Conservation (phyloP, 2,329 filamentous ascomycete genomes). For the Hymenoscyphus fraxineus region DNA sequence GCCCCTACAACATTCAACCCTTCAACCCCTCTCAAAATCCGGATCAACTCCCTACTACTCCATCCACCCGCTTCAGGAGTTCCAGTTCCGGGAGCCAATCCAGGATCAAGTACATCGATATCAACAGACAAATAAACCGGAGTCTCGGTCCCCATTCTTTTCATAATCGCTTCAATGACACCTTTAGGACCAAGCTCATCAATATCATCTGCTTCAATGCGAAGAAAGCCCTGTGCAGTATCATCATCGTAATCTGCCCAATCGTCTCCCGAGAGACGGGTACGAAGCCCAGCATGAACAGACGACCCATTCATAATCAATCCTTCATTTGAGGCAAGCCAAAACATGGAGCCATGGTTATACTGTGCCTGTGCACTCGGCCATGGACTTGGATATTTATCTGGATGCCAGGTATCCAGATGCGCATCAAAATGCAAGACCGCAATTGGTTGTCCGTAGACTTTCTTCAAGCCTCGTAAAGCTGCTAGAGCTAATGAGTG, state of each 20-base stretch:
- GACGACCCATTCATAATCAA: constrained; percentile 70
- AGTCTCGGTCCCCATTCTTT: constrained; percentile 66
- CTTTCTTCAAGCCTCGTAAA: constrained; percentile 59
- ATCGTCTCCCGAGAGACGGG: constrained; percentile 63
- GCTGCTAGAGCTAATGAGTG: constrained; percentile 69
- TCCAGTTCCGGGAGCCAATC: constrained; percentile 68
- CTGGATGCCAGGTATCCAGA: constrained; percentile 38
- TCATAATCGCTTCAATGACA: constrained; percentile 66
- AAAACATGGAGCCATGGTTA: constrained; percentile 90
- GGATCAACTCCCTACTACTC: constrained; percentile 83
- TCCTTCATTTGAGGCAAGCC: constrained; percentile 78
- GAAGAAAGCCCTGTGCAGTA: constrained; percentile 70
- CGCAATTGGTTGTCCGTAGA: constrained; percentile 59
- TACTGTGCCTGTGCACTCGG: constrained; percentile 66
- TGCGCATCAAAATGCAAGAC: constrained; percentile 71
- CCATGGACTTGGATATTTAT: constrained; percentile 77
- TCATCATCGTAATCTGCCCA: constrained; percentile 70
- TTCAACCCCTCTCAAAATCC: constrained; percentile 78
- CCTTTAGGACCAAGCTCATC: constrained; percentile 74
- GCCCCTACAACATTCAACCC: constrained; percentile 81
- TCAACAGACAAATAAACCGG: constrained; percentile 81
- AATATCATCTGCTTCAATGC: constrained; percentile 81
- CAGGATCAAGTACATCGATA: constrained; percentile 77
- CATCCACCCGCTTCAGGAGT: constrained; percentile 89
- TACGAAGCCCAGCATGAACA: constrained; percentile 81